Evolutionary conservation across 192 early-diverging fungal species (phyloP).

Genomic region (Coemansia sp.): DNA sequence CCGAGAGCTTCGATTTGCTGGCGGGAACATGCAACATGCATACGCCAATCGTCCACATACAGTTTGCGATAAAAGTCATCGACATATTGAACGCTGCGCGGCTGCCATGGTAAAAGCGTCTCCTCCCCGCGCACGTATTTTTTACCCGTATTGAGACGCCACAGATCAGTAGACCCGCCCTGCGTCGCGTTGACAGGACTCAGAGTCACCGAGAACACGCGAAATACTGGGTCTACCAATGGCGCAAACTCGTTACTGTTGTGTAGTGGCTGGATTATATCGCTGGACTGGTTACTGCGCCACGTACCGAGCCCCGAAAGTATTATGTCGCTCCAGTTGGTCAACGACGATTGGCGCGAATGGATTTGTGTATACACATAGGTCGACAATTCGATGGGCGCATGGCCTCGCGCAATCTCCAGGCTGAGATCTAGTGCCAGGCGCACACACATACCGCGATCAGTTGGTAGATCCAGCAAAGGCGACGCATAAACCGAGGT

Average conservation of each 20-base stretch:
- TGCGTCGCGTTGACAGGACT: slow-evolving; percentile 51
- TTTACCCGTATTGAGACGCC: slow-evolving; percentile 64
- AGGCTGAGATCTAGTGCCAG: slow-evolving; percentile 57
- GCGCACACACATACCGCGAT: slow-evolving; percentile 57
- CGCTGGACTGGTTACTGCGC: too few species aligned
- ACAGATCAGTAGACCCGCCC: slow-evolving; percentile 57
- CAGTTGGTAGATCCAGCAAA: slow-evolving; percentile 63
- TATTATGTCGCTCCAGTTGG: neutral
- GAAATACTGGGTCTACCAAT: slow-evolving; percentile 30
- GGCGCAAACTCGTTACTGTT: slow-evolving; percentile 8
- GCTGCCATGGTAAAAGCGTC: slow-evolving; percentile 63
- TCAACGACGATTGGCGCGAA: slow-evolving; percentile 44
- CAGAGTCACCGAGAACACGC: slow-evolving; percentile 62
- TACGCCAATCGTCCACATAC: slow-evolving; percentile 31
- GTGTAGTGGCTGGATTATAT: too few species aligned
- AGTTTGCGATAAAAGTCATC: slow-evolving; percentile 49
- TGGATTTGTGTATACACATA: slow-evolving; percentile 62
- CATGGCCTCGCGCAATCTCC: slow-evolving; percentile 58
- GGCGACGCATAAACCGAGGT: slow-evolving; percentile 68
- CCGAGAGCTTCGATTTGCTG: slow-evolving; percentile 19
- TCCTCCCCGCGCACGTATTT: slow-evolving; percentile 75
- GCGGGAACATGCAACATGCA: slow-evolving; percentile 22
- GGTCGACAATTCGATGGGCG: slow-evolving; percentile 57
- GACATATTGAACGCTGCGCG: slow-evolving; percentile 64
- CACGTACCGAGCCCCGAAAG: neutral